Evolutionary conservation across 1,139 yeast genomes (phyloP), one percentile per base, ranked within the genome.

Genomic region (Pichia sp.): DNA sequence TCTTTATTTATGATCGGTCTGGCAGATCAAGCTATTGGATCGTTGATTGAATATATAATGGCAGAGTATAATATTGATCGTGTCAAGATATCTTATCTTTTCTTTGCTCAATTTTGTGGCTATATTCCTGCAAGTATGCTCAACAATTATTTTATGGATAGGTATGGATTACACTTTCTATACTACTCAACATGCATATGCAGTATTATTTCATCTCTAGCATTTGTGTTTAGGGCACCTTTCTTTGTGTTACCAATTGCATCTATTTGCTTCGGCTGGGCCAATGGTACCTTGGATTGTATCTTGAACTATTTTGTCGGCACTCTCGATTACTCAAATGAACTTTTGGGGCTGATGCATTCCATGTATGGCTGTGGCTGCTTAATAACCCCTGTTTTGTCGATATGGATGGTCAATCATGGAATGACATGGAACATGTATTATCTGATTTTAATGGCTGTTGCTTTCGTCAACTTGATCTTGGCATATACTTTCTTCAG

Each of bases 291-390:
- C 4, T 45, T 77, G 30, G 88, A 79, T 56, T 73, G 85, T 16
- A 61, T 74, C 3, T 60, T 75, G 39, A 77, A 76, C 48, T 67
- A 75, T 8, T 71, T 77, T 64, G 63, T 77, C 51, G 82, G 85
- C 1, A 62, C 62, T 23, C 58, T 80, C 35, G 63, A 55, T 6
- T 74, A 74, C 44, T 69, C 77, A 27, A 79, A 79, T 53, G 82
- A 77, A 50, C 53, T 77, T 19, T 60, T 80, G 58, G 88, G 88
- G 2, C 55, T 75, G 0, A 53, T 79, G 46, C 91, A 80, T 58
- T 82, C 85, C 0, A 66, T 70, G 43, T 80, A 77, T 51, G 88
- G 88, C 0, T 55, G 77, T 6, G 86, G 87, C 1, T 74, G 84
- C 33, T 71, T 79, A 64, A 59, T 76, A 0, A 68, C 84, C 2